Evolutionary conservation across 208 protist species (phyloP), one percentile per base, ranked within the genome.

Genomic region (Leishmania martiniquensis): DNA sequence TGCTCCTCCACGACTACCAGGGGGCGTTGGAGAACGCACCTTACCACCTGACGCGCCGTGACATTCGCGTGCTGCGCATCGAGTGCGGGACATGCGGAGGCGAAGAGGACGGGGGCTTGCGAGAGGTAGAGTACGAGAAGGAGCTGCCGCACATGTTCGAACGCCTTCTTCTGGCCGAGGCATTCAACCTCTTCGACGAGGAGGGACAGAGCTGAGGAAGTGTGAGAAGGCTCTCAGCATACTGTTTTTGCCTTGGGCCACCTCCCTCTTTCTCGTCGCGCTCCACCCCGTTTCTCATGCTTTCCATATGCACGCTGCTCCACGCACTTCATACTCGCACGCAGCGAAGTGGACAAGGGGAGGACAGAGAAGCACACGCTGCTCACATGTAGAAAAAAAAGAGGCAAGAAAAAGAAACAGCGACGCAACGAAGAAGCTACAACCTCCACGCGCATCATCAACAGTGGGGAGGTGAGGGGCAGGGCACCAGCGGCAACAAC

Each of bases 1-100:
- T 98, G n/a, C 69, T 87, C 0, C 88, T 95, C 66, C 79, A 87
- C 2, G 82, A 93, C 60, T 98, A 90, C 83, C 72, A 76, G 59
- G 51, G 89, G 17, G 88, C 89, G 0, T 78, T 98, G 25, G 69
- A 75, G 63, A 91, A 95, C 78, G 89, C 93, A 29, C 91, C 92
- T 0, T 90, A 94, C 67, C 91, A 97, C 70, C 84, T 98, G 22
- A 97, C 95, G 7, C 75, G 76, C 10, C 93, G 93, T 29, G 95
- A 97, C 75, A 86, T 98, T 20, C 81, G 85, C 44, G 70, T 96
- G 32, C 75, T 96, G 52, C 89, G 77, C 69, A 65, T 94, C 55
- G 91, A 96, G 78, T 92, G 91, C 57, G 88, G 81, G 9, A 86
- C 76, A 37, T 83, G 77, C 71, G 72, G 55, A 57, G 55, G 81